Base-by-base conservation (phyloP, 2,329 filamentous ascomycete genomes). In the Paecilomyces variotii region DNA sequence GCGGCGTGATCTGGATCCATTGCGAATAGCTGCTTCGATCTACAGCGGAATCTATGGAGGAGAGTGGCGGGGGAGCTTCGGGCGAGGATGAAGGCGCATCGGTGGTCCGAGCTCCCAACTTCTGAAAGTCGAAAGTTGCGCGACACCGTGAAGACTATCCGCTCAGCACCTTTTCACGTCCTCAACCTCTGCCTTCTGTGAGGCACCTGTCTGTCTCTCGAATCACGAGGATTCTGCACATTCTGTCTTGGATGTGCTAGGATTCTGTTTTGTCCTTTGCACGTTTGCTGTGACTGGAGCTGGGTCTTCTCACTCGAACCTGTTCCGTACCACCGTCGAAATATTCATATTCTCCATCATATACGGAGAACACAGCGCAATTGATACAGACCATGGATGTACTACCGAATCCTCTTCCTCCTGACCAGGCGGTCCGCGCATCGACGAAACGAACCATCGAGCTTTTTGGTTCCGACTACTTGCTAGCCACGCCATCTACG, bases 1-100 rank as follows among this genome's bases (percentile, higher is more conserved):
- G 85, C 79, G 59, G 78, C 73, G 54, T 78, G 74, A 57, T 75
- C 72, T 10, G 72, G 61, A 59, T 75, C 68, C 75, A 78, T 78
- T 45, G 73, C 56, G 53, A 54, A 32, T 24, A 26, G 25, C n/a
- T 52, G 50, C 50, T 28, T 26, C 24, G 25, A 52, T 26, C 50
- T 52, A 26, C 27, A n/a, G 24, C 25, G 4, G 50, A 28, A 28
- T 28, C 24, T 26, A 52, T 26, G 50, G 27, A 28, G 24, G 12
- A 26, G 50, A 52, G 50, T 54, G n/a, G 51, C 56, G 53, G 35
- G 39, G 60, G 30, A 59, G 53, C 45, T 39, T 56, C 34, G 32
- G 51, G 19, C 51, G 27, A 27, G 32, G 35, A 51, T 30, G 30
- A 52, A 51, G 26, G 56, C 52, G 52, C 24, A 30, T 45, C 55